A percentile compares a stretch with the other conserved stretches of the same genome.
phyloP scores from a whole-genome alignment of 495 filamentous ascomycete species.

The Aspergillus haitiensis region DNA sequence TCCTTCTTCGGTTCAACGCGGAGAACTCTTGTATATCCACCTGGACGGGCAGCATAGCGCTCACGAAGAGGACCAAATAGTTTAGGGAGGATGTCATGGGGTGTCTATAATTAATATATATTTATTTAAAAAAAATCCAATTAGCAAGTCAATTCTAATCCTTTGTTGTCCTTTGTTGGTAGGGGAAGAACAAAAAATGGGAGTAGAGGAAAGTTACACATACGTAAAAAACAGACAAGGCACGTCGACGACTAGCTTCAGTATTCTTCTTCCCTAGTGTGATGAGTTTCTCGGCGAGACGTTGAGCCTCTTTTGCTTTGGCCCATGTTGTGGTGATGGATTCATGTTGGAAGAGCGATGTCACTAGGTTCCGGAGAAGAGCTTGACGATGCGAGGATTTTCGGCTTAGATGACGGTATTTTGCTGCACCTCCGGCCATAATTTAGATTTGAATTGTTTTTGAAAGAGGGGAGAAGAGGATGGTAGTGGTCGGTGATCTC shows the following conservation, averaged over 20 bases:
- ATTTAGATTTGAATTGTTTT: neutral
- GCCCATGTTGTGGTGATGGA: slow-evolving; percentile 90
- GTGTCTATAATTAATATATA: slow-evolving; percentile 44
- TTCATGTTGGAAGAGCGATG: slow-evolving; percentile 90
- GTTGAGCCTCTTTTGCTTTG: slow-evolving; percentile 96
- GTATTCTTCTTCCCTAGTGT: slow-evolving; percentile 91
- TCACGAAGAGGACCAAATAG: slow-evolving; percentile 80
- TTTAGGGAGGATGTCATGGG: slow-evolving; percentile 71
- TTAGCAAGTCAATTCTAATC: neutral
- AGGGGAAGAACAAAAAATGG: neutral
- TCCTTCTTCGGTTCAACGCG: slow-evolving; percentile 72
- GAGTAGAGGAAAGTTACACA: slow-evolving; percentile 29
- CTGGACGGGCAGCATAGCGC: slow-evolving; percentile 77
- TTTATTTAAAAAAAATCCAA: neutral
- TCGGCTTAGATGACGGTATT: slow-evolving; percentile 85
- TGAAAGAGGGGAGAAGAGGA: neutral
- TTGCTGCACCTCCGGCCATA: slow-evolving; percentile 79
- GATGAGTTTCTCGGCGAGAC: slow-evolving; percentile 88
- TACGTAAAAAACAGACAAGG: slow-evolving; percentile 80
- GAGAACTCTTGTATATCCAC: slow-evolving; percentile 92
- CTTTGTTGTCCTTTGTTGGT: neutral
- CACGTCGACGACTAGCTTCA: slow-evolving; percentile 65
- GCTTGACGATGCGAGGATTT: slow-evolving; percentile 84
- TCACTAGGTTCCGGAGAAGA: slow-evolving; percentile 92
- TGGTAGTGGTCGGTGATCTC: no score